These are phyloP conservation scores for Colletotrichum shisoi DNA, from an alignment of 2,329 filamentous ascomycete species.

Conservation along the genomic window DNA sequence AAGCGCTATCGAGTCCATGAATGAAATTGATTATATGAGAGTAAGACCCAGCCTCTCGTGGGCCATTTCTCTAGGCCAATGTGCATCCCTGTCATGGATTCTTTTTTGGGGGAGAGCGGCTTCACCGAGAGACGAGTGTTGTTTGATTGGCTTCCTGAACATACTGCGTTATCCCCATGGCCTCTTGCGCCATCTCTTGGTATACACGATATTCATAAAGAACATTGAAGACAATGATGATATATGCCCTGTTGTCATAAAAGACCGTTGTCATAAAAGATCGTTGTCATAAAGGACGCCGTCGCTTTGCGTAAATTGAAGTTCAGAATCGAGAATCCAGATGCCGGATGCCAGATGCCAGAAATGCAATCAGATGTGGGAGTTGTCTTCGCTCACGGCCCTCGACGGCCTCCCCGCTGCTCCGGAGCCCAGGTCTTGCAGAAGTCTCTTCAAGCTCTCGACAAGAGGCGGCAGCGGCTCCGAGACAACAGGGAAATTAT, in stretches of 20 bases:
- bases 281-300: too few relatives aligned
- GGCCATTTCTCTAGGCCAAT: background rate
- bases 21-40: too few relatives aligned
- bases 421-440: constrained; percentile 33
- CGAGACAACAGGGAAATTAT: constrained; percentile 37
- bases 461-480: constrained; percentile 33
- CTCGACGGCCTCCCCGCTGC: constrained; percentile 30
- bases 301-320: background rate
- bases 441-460: constrained; percentile 28
- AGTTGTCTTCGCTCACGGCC: constrained; percentile 24
- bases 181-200: background rate
- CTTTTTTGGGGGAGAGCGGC: too few relatives aligned
- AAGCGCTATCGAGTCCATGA: too few relatives aligned
- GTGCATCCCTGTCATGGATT: too few relatives aligned
- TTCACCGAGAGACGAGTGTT: background rate
- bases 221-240: background rate
- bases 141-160: background rate
- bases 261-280: too few relatives aligned
- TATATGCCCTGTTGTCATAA: background rate
- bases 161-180: background rate
- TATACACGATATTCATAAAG: background rate
- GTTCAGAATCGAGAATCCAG: too few relatives aligned
- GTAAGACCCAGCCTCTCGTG: too few relatives aligned
- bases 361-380: background rate
- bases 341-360: background rate